Evolutionary conservation across 441 rosid species (phyloP), one percentile per base, ranked within the genome.

Genomic region (Populus hybrid): DNA sequence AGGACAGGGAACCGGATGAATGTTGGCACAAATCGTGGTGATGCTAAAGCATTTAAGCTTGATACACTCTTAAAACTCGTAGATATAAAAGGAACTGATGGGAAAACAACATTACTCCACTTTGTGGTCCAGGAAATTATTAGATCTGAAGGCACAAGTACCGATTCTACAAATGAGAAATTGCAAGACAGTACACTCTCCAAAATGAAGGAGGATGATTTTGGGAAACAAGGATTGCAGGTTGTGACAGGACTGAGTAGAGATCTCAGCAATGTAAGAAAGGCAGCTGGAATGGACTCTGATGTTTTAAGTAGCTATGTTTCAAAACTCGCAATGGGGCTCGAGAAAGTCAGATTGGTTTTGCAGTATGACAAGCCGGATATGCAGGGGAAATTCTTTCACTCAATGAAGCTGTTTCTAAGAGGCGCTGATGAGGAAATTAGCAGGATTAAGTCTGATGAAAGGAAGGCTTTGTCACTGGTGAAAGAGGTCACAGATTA

Each of bases 121-220:
- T 96, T 96, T 83, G 99, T 96, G 50, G 99, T 96, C 83, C 99
- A 96, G 86, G 99, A 94, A 86, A 94, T 96, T 84, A 92, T 94
- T 71, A 88, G 89, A 87, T 85, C 97, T 0, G 98, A 96, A 83
- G 94, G 87, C 50, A 84, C 88, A 67, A 78, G 69, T 45, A 81
- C 90, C 68, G 77, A 83, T 79, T 76, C 86, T 69, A 78, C 83
- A 72, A 79, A 84, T 1, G 90, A 79, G 78, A 85, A 82, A 70
- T 73, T 74, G 75, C 89, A 85, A 72, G 83, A 72, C 73, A 81
- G 78, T 69, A 73, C 65, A 23, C 69, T 76, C 42, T 77, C 84
- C 21, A 72, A 71, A 65, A 65, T 80, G 64, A 89, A 77, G 83
- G 94, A 86, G 45, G 95, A 92, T 6, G 91, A 86, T 76, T 94